Base-by-base conservation (phyloP, 352 stramenopile species). In the Pythium folliculosum region DNA sequence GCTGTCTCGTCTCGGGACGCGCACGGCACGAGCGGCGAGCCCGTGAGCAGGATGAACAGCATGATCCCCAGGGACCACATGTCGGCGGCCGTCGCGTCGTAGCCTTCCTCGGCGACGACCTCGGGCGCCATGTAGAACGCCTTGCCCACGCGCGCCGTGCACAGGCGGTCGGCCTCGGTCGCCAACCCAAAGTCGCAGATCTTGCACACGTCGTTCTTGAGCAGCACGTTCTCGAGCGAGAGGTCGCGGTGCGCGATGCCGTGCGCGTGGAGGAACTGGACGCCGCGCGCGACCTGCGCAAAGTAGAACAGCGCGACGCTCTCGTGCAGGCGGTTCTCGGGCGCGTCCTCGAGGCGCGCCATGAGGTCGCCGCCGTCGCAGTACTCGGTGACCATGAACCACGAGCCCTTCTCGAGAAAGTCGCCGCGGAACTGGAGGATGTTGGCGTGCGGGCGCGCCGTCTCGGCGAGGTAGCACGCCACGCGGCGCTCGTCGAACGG, bases 181-280 rank as follows among this genome's bases (percentile, higher is more conserved):
- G 58, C 70, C 14, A 82, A 55, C 0, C 70, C 73, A 69, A 86
- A 82, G 59, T 86, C 78, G 6, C 60, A 67, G 47, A 86, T 70
- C 58, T 78, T 80, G 63, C 65, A 79, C 21, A 70, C 63, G 3
- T 52, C 66, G 30, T 75, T 57, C 27, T 60, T 37, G 13, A 78
- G 43, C 53, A 78, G 30, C 17, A 80, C 62, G 60, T 80, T 82
- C 60, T 82, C 76, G 19, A 80, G 61, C 5, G 65, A 73, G 14
- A 81, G 44, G 50, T 81, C 74, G 6, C 69, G 61, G 45, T 82
- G 76, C 1, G 70, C 70, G 35, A 82, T 37, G 23, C 49, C 49
- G 49, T 56, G 19, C 5, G 37, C 23, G 60, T 81, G 75, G 4
- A 81, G 59, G 52, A 69, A 81, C 21, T 62, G 47, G 19, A 78